Percentiles rank a stretch among this genome's conserved stretches.
phyloP scores from a whole-genome alignment of 768 basidiomycete species.

The Lentinula lateritia region DNA sequence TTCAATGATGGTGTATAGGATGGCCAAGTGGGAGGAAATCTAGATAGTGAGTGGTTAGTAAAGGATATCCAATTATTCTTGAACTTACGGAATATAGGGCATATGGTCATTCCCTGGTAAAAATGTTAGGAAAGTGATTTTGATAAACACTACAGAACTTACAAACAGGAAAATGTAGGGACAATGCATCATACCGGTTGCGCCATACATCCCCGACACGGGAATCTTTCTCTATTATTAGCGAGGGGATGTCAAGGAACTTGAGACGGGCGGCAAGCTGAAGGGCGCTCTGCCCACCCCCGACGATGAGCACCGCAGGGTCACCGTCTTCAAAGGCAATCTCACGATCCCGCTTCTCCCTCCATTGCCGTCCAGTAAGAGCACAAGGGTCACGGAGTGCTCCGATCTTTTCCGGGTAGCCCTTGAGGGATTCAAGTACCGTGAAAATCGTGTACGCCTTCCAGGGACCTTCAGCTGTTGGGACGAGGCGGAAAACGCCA shows the following conservation, averaged over 20 bases:
- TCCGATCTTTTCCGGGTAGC: slow-evolving; percentile 3
- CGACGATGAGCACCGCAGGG: slow-evolving; percentile 35
- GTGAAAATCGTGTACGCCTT: slow-evolving; percentile 6
- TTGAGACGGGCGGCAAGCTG: slow-evolving; percentile 61
- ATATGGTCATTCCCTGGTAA: slow-evolving; percentile 32
- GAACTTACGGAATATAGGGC: slow-evolving; percentile 28
- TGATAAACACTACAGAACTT: slow-evolving; percentile 1
- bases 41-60: background rate
- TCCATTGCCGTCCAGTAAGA: background rate
- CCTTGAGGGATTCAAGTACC: slow-evolving; percentile 1
- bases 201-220: slow-evolving; percentile 50
- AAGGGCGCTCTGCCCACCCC: slow-evolving; percentile 65
- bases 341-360: background rate
- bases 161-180: slow-evolving; percentile 32
- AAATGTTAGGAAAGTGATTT: background rate
- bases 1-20: slow-evolving; percentile 33
- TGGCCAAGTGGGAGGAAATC: slow-evolving; percentile 39
- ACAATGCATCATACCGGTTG: slow-evolving; percentile 39
- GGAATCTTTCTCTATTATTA: slow-evolving; percentile 54
- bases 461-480: background rate
- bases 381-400: background rate
- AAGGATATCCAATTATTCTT: background rate
- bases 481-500: slow-evolving; percentile 2
- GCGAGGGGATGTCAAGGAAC: slow-evolving; percentile 43
- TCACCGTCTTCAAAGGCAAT: slow-evolving; percentile 13